Base-by-base conservation (phyloP, 805 yeast species). In the Metschnikowia kofuensis region DNA sequence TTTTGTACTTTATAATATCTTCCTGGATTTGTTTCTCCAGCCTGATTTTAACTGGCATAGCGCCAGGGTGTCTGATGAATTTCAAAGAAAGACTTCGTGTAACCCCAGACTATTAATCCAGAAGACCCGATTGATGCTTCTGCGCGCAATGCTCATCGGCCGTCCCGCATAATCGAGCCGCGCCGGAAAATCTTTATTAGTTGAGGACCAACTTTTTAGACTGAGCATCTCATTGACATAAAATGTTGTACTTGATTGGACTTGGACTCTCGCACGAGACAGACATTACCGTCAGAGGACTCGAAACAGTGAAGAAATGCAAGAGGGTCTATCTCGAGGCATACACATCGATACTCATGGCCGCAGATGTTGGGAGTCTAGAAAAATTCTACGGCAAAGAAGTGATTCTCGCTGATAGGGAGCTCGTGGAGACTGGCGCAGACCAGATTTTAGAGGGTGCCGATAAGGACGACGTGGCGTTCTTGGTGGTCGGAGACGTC, bases 401-500 rank as follows among this genome's bases (percentile, higher is more conserved):
- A 59, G 85, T 92, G 14, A 83, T 86, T 35, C 69, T 92, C 42
- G 99, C 99, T 11, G 98, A 94, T 62, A 79, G 99, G 69, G 98
- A 94, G 63, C 74, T 92, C 57, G 99, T 92, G 21, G 99, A 92
- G 64, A 76, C 85, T 47, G 95, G 92, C 7, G 83, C 94, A 28
- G 98, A 91, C 60, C 77, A 79, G 36, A 94, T 92, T 51, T 74
- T 92, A 54, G 85, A 74, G 16, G 83, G 81, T 51, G 97, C 95
- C 1, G 80, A 86, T 31, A 75, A 69, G 21, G 92, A 86, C 47
- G 97, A 94, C 64, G 78, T 92, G 64, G 98, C 97, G 0, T 90
- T 92, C 58, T 75, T 94, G 54, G 99, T 94, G 16, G 99, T 92
- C 28, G 99, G 99, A 34, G 99, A 92, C 66, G 96, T 92, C 32